These are phyloP conservation scores for Tylopilus intermedius DNA, from an alignment of 768 basidiomycete genomes.

Conservation along the genomic window DNA sequence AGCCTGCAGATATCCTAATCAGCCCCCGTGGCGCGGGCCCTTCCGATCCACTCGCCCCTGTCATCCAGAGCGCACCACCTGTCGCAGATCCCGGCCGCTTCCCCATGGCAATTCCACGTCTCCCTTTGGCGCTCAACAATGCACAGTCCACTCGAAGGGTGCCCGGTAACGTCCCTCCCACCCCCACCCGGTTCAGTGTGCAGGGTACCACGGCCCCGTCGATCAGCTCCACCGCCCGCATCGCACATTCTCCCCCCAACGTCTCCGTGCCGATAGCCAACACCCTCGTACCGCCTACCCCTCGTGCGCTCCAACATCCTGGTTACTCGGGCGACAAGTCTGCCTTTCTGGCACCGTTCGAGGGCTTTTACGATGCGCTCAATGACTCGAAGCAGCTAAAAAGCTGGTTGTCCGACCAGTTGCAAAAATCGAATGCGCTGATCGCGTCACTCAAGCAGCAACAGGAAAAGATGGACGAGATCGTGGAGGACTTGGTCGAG, in stretches of 20 bases:
- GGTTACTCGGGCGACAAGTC: constrained; percentile 60
- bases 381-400: constrained; percentile 78
- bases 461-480: constrained; percentile 58
- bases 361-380: constrained; percentile 79
- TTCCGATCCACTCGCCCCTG: constrained; percentile 53
- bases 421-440: constrained; percentile 57
- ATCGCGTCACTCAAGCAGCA: constrained; percentile 51
- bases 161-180: constrained; percentile 62
- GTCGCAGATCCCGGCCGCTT: constrained; percentile 44
- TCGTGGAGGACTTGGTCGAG: constrained; percentile 59
- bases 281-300: constrained; percentile 63
- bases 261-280: constrained; percentile 66
- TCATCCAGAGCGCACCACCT: constrained; percentile 75
- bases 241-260: constrained; percentile 48
- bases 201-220: constrained; percentile 27
- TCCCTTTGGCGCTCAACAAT: constrained; percentile 45
- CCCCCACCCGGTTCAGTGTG: constrained; percentile 59
- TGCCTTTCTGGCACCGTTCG: constrained; percentile 79
- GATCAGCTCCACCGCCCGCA: constrained; percentile 25
- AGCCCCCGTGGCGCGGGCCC: constrained; percentile 56
- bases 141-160: constrained; percentile 48
- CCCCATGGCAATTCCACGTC: constrained; percentile 62
- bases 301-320: constrained; percentile 58
- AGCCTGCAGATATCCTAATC: constrained; percentile 77
- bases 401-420: constrained; percentile 67